Evolutionary conservation across 495 filamentous ascomycete genomes (phyloP), one percentile per base, ranked within the genome.

Genomic region (Aspergillus asperescens): DNA sequence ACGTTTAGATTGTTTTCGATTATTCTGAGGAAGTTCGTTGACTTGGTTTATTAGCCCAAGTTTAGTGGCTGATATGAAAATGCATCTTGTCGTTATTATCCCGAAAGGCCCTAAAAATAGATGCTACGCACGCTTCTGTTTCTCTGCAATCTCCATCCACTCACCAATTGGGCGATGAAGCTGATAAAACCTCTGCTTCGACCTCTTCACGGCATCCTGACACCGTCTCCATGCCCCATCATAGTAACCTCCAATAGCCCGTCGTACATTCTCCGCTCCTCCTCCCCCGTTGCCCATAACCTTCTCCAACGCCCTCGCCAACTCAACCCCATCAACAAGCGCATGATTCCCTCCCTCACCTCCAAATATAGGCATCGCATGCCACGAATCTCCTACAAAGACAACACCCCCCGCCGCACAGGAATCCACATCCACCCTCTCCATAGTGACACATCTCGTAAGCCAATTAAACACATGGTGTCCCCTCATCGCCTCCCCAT

Each of bases 401-500:
- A 70, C 50, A 4, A 68, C 54, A 4, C 65, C 62, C 22, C 57
- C 52, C 19, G 42, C 31, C 16, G 58, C 60, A 3, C 63, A 55
- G 7, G 13, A 15, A 19, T 58, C 18, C 18, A 70, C 50, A 7
- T 68, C 58, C 1, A 25, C 15, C 1, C 39, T 34, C 7, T 39
- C 39, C 22, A 71, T 50, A 2, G 59, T 50, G 8, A 64, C 27
- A 22, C 53, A 57, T 4, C 72, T 61, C 62, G 69, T 73, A 0
- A 68, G 60, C 71, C 71, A 76, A 31, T 71, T 66, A 13, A 70
- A 60, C 6, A 73, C 44, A 12, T 64, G 47, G 19, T 72, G 70
- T 5, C 50, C 12, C 9, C 55, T 37, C 46, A 72, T 55, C 15
- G 56, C 60, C 15, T 67, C 57, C 3, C 31, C 51, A 15, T 67